These are phyloP conservation scores for Plectosphaerella plurivora DNA, from an alignment of 2,329 filamentous ascomycete species.

Conservation along the genomic window DNA sequence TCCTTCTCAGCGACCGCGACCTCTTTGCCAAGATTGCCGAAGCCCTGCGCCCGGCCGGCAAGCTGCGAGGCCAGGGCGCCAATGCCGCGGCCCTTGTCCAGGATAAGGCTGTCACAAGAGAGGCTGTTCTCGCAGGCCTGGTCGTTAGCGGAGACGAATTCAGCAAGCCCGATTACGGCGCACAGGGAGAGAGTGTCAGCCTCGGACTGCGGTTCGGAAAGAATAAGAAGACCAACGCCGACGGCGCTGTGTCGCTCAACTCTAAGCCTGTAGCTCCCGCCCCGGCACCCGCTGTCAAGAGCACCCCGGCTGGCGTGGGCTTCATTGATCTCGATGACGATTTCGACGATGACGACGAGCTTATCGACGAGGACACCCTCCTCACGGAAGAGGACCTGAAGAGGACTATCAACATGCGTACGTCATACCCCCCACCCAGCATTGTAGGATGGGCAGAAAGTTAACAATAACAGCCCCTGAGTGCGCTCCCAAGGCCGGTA, in stretches of 20 bases:
- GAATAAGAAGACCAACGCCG: slow-evolving; percentile 45
- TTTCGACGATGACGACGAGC: slow-evolving; percentile 62
- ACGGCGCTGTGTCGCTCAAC: slow-evolving; percentile 27
- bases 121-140: slow-evolving; percentile 81
- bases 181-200: slow-evolving; percentile 22
- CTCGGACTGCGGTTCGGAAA: slow-evolving; percentile 41
- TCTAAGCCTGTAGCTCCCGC: slow-evolving; percentile 28
- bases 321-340: slow-evolving; percentile 61
- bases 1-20: slow-evolving; percentile 65
- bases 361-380: slow-evolving; percentile 87
- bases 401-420: slow-evolving; percentile 75
- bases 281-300: slow-evolving; percentile 30
- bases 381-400: slow-evolving; percentile 81
- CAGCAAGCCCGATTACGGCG: slow-evolving; percentile 54
- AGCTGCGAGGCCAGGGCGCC: slow-evolving; percentile 62
- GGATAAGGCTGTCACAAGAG: slow-evolving; percentile 53
- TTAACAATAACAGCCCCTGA: slow-evolving; percentile 59
- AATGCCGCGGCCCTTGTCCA: slow-evolving; percentile 52
- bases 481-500: slow-evolving; percentile 81
- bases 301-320: slow-evolving; percentile 51
- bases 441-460: background rate
- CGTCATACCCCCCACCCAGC: slow-evolving; percentile 31
- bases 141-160: slow-evolving; percentile 61
- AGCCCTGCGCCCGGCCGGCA: slow-evolving; percentile 65
- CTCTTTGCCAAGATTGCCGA: slow-evolving; percentile 67